Percentiles rank a stretch among this genome's conserved stretches.
Conservation (phyloP, 2,329 filamentous ascomycete genomes). For the Alternaria metachromatica region DNA sequence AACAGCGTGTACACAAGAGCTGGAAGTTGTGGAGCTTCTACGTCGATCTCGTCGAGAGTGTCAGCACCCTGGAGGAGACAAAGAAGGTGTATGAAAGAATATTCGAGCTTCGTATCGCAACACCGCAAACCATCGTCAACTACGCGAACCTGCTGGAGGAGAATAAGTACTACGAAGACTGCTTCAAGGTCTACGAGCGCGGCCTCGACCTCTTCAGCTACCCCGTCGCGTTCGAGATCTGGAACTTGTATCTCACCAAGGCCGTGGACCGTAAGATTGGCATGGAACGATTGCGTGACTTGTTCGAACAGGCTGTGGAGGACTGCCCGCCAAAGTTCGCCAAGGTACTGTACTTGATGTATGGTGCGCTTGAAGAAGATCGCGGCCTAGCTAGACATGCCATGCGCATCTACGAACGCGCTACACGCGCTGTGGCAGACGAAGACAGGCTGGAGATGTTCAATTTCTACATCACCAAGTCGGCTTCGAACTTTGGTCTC, state of each 20-base stretch:
- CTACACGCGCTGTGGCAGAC: constrained; percentile 91
- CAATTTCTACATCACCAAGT: constrained; percentile 99
- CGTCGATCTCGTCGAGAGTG: constrained; percentile 95
- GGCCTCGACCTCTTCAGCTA: constrained; percentile 98
- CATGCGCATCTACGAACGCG: constrained; percentile 98
- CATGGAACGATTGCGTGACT: constrained; percentile 89
- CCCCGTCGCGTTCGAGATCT: constrained; percentile 95
- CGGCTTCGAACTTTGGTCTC: constrained; percentile 95
- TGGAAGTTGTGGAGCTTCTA: constrained; percentile 99
- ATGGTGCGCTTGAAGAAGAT: constrained; percentile 95
- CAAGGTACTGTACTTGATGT: constrained; percentile 97
- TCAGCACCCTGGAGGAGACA: constrained; percentile 88
- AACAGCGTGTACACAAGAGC: constrained; percentile 97
- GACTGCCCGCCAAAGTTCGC: constrained; percentile 95
- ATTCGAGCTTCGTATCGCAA: constrained; percentile 96
- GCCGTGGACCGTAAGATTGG: constrained; percentile 95
- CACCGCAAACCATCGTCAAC: constrained; percentile 97
- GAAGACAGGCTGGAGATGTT: constrained; percentile 98
- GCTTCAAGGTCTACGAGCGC: constrained; percentile 95
- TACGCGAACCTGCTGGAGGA: constrained; percentile 96
- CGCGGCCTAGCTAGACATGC: constrained; percentile 92
- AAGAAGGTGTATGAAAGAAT: constrained; percentile 95
- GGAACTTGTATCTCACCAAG: constrained; percentile 98
- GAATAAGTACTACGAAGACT: constrained; percentile 93
- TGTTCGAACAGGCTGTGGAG: constrained; percentile 97